Conservation (phyloP, 345 rosid species). For the Pistacia integerrima region DNA sequence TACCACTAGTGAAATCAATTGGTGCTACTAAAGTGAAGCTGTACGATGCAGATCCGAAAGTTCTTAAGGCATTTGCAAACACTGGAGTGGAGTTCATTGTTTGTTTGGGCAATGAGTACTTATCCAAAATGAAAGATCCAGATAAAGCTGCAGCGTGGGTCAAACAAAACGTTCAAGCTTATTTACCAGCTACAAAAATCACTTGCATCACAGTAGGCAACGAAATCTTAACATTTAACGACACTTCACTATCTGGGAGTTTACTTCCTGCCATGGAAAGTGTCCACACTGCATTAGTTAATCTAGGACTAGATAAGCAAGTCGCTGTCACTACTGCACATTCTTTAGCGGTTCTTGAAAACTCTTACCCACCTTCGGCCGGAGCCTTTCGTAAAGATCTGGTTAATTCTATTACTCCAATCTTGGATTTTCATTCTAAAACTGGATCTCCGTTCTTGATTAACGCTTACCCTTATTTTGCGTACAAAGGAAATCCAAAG, state of each 20-base stretch:
- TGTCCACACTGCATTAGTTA: constrained; percentile 66
- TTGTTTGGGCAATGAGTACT: constrained; percentile 72
- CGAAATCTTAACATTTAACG: constrained; percentile 78
- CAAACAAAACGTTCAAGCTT: constrained; percentile 64
- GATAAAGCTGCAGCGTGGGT: constrained; percentile 65
- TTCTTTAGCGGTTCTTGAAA: constrained; percentile 63
- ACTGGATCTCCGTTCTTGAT: constrained; percentile 77
- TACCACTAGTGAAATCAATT: constrained; percentile 77
- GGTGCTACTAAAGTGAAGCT: constrained; percentile 88
- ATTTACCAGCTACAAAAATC: constrained; percentile 81
- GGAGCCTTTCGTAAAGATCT: constrained; percentile 78
- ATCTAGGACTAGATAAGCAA: constrained; percentile 60
- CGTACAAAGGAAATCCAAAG: constrained; percentile 81
- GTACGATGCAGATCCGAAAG: constrained; percentile 79
- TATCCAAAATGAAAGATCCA: constrained; percentile 66
- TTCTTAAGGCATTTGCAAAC: constrained; percentile 76
- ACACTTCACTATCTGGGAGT: constrained; percentile 49
- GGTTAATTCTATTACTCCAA: constrained; percentile 41
- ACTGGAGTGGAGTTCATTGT: constrained; percentile 77
- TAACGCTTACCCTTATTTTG: constrained; percentile 94
- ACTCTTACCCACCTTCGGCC: constrained; percentile 88
- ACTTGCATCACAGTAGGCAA: constrained; percentile 85
- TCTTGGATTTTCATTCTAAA: constrained; percentile 65
- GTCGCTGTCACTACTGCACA: constrained; percentile 83
- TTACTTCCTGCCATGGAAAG: constrained; percentile 88